phyloP scores from a whole-genome alignment of 2,329 filamentous ascomycete species.

The Dactylellina haptotyla region DNA sequence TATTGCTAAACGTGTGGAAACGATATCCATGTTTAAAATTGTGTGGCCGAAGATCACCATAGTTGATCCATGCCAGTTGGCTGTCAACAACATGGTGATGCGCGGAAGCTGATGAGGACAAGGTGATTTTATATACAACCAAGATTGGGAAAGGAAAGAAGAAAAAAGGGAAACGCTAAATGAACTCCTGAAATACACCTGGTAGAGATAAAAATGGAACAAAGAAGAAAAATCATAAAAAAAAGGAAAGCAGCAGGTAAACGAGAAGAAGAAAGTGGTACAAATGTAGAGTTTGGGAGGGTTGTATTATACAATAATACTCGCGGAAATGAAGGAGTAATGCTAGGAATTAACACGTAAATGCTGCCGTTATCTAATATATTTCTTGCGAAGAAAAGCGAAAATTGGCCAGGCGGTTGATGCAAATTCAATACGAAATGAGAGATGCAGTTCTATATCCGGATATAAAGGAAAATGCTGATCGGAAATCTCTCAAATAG shows the following conservation, averaged over 20 bases:
- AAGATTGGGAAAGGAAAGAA: background rate
- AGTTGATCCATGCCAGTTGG: slow-evolving; percentile 7
- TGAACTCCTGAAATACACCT: slow-evolving; percentile 3
- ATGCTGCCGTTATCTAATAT: background rate
- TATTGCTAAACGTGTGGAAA: too few species aligned
- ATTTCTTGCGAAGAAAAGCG: slow-evolving; percentile 3
- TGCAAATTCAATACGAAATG: background rate
- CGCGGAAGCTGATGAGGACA: too few species aligned
- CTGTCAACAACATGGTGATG: background rate
- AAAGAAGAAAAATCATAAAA: slow-evolving; percentile 5
- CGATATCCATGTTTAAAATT: slow-evolving; percentile 10
- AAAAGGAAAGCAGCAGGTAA: background rate
- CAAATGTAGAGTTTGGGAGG: background rate
- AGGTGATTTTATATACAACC: background rate
- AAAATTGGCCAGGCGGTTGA: background rate
- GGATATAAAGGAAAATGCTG: background rate
- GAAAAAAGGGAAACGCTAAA: background rate
- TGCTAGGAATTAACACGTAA: background rate
- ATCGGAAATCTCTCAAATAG: slow-evolving; percentile 1
- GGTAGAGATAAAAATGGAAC: background rate
- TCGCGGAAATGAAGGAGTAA: background rate
- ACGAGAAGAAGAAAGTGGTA: background rate
- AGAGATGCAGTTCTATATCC: slow-evolving; percentile 1
- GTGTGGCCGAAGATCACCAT: slow-evolving; percentile 8
- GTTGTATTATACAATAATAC: slow-evolving; percentile 23